phyloP scores from a whole-genome alignment of 73 alveolate species.

The Stentor coeruleus region DNA sequence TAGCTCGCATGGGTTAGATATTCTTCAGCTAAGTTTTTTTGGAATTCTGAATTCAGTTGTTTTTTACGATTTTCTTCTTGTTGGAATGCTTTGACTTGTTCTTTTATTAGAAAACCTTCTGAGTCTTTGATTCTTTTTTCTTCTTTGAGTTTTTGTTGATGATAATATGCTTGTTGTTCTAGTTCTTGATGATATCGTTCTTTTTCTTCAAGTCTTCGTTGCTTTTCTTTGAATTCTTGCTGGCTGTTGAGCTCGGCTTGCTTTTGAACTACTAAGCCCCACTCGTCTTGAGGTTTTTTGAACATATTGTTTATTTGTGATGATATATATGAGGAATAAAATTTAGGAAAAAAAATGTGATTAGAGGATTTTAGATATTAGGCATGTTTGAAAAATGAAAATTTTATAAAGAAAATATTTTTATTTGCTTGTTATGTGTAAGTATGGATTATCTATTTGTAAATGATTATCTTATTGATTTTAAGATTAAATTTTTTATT shows the following conservation, averaged over 20 bases:
- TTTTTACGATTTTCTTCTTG: neutral
- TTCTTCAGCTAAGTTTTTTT: neutral
- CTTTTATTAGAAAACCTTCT: neutral
- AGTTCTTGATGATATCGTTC: neutral
- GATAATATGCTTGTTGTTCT: neutral
- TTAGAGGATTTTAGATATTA: no score
- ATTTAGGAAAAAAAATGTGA: no score
- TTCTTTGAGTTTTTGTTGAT: neutral
- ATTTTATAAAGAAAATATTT: no score
- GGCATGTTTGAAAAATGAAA: no score
- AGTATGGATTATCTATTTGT: no score
- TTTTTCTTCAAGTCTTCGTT: neutral
- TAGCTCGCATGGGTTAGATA: neutral
- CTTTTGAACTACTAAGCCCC: constrained; percentile 10
- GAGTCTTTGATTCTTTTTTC: neutral
- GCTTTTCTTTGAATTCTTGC: constrained; percentile 3
- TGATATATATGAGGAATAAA: no score
- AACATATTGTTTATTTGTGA: no score
- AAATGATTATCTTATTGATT: no score
- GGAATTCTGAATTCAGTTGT: neutral
- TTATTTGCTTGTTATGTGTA: no score
- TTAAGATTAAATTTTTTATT: no score
- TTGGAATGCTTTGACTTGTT: constrained; percentile 15
- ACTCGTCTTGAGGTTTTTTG: constrained; percentile 25
- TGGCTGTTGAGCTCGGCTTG: constrained; percentile 1